A percentile compares a stretch with the other conserved stretches of the same genome.
These are phyloP conservation scores for Catharanthus roseus DNA, from an alignment of 257 asterid genomes.

Conservation along the genomic window DNA sequence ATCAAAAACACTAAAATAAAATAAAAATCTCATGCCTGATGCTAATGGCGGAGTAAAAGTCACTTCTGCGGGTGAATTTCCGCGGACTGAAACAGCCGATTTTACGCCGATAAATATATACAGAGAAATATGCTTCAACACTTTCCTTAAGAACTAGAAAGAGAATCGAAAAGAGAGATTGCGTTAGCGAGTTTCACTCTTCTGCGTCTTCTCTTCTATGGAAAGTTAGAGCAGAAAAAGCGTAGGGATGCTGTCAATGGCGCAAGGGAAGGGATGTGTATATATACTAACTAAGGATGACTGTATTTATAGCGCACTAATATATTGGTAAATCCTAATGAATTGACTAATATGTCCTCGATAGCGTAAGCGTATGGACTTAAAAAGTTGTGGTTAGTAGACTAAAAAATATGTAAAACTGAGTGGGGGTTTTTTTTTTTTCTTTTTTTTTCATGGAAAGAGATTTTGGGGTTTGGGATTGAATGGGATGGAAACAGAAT, in stretches of 20 bases:
- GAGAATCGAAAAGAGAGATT: conserved; percentile 7
- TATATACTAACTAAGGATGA: no score
- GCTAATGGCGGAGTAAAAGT: conserved; percentile 7
- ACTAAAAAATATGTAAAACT: no score
- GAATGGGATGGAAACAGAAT: not conserved
- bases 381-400: not conserved
- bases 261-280: not conserved
- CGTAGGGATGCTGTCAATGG: not conserved
- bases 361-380: not conserved
- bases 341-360: conserved; percentile 2
- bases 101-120: not conserved
- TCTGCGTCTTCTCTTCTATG: not conserved
- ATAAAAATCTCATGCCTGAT: conserved; percentile 4
- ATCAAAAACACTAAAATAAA: not conserved
- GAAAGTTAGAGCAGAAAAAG: not conserved
- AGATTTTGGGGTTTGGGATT: not conserved
- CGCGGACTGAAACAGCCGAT: not conserved
- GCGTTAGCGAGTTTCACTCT: not conserved
- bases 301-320: not conserved
- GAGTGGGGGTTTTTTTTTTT: no score
- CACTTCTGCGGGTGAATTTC: not conserved
- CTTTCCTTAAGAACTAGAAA: not conserved
- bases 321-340: not conserved
- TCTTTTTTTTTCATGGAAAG: no score
- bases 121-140: not conserved